These are phyloP conservation scores for Botrytis fabae DNA, from an alignment of 2,329 filamentous ascomycete genomes.

Conservation along the genomic window DNA sequence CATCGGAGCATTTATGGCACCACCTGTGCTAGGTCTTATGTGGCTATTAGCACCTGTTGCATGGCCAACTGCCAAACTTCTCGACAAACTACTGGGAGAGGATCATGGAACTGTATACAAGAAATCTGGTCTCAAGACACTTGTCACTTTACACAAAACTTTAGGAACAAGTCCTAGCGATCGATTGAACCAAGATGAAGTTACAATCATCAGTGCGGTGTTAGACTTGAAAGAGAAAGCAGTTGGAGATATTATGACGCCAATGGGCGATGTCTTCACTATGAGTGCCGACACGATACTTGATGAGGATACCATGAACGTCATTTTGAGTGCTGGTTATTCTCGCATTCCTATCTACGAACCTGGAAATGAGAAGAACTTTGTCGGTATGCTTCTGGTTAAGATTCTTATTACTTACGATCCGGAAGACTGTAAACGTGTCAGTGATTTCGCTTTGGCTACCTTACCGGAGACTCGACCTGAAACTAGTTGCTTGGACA, in stretches of 20 bases:
- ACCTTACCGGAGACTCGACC: conserved; percentile 93
- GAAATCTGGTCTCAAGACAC: conserved; percentile 93
- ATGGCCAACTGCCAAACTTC: conserved; percentile 92
- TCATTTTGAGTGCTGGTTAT: conserved; percentile 89
- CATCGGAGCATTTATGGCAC: conserved; percentile 92
- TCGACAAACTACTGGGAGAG: conserved; percentile 89
- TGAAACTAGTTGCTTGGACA: conserved; percentile 94
- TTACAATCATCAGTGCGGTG: conserved; percentile 97
- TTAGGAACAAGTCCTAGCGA: conserved; percentile 80
- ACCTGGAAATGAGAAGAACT: conserved; percentile 79
- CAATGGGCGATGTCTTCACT: conserved; percentile 95
- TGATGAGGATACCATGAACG: conserved; percentile 92
- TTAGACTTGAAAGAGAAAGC: conserved; percentile 95
- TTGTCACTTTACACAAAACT: conserved; percentile 92
- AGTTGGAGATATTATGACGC: conserved; percentile 95
- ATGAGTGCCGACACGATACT: conserved; percentile 94
- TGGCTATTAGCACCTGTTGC: conserved; percentile 86
- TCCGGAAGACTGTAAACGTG: conserved; percentile 83
- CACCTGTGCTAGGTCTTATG: conserved; percentile 85
- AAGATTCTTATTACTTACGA: conserved; percentile 98
- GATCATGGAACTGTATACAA: conserved; percentile 98
- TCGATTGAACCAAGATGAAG: conserved; percentile 92
- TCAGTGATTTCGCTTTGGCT: conserved; percentile 87
- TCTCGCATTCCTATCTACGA: conserved; percentile 94
- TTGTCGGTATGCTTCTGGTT: conserved; percentile 95